phyloP scores from a whole-genome alignment of 176 grass and related monocot species.

The Triticum timopheevii region DNA sequence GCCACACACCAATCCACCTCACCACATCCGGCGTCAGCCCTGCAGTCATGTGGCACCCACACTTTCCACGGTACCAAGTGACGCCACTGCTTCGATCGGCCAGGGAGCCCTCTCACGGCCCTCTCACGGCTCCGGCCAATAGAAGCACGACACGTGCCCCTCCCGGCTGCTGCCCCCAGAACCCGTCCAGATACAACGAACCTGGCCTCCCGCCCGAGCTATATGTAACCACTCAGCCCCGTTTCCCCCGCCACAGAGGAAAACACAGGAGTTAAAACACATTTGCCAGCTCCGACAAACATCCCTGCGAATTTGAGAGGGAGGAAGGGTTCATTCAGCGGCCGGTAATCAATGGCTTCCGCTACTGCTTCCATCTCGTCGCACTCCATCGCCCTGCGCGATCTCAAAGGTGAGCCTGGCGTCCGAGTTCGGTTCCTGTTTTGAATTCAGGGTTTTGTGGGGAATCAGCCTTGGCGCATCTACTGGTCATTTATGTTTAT shows the following conservation, averaged over 20 bases:
- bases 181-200: slow-evolving; percentile 74
- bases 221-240: slow-evolving; percentile 37
- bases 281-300: neutral
- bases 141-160: neutral
- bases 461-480: neutral
- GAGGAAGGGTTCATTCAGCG: neutral
- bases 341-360: slow-evolving; percentile 52
- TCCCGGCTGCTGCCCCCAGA: neutral
- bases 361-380: slow-evolving; percentile 74
- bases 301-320: slow-evolving; percentile 11
- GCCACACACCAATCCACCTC: slow-evolving; percentile 19
- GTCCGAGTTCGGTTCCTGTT: neutral
- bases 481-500: neutral
- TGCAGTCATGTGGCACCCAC: slow-evolving; percentile 31
- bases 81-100: slow-evolving; percentile 63
- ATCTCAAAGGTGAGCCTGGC: slow-evolving; percentile 54
- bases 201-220: slow-evolving; percentile 16
- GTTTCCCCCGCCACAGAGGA: slow-evolving; percentile 29
- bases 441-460: neutral
- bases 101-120: neutral
- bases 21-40: neutral
- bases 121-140: neutral
- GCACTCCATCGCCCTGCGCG: slow-evolving; percentile 46
- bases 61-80: slow-evolving; percentile 15
- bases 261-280: slow-evolving; percentile 17